phyloP scores from a whole-genome alignment of 2,329 filamentous ascomycete species.

The Sporothrix protearum region DNA sequence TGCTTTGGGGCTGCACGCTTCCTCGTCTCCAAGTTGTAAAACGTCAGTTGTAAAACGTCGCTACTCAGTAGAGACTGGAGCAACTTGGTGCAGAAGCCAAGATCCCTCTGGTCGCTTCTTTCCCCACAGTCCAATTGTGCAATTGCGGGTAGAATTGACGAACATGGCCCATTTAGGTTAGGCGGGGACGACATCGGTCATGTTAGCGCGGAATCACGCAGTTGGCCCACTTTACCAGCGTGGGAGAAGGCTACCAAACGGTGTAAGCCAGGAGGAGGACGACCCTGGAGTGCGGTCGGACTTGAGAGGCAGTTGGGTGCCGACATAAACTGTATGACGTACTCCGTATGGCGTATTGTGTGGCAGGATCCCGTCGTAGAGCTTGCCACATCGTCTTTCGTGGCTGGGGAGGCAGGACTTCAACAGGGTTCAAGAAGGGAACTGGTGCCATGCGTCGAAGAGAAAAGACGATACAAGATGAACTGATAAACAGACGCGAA shows the following conservation, averaged over 20 bases:
- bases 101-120: background rate
- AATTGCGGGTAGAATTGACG: conserved; percentile 22
- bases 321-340: background rate
- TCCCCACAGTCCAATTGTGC: conserved; percentile 18
- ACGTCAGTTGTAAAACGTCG: too few species aligned
- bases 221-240: background rate
- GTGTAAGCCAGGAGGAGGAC: background rate
- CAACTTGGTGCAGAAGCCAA: background rate
- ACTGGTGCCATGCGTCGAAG: background rate
- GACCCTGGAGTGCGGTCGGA: background rate
- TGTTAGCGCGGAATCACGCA: background rate
- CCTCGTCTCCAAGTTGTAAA: background rate
- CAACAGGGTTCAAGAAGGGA: background rate
- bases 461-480: background rate
- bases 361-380: background rate
- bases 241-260: background rate
- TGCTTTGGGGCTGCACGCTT: background rate
- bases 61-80: too few species aligned
- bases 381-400: background rate
- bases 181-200: background rate
- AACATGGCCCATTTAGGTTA: conserved; percentile 16
- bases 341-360: background rate
- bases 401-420: background rate
- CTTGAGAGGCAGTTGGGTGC: background rate
- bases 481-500: background rate